A percentile compares a stretch with the other conserved stretches of the same genome.
Evolutionary conservation across 148 eudicot genomes (phyloP).

Genomic region (Camellia sinensis): DNA sequence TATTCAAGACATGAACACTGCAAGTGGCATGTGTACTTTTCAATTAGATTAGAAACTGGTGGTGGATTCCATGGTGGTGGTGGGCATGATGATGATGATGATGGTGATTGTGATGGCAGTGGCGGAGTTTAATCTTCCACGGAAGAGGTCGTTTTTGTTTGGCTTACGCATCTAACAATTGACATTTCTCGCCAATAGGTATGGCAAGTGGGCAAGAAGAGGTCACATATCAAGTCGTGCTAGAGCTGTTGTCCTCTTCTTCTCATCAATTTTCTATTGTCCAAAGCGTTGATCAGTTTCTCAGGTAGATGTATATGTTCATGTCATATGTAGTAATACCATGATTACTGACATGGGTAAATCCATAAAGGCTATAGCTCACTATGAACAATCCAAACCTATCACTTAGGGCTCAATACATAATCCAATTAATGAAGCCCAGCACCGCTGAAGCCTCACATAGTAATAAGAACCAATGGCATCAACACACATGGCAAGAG

Average conservation of each 20-base stretch:
- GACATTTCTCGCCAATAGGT: too few species aligned
- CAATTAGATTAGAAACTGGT: background rate
- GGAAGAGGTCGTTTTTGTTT: background rate
- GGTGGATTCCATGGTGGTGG: background rate
- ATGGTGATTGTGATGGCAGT: background rate
- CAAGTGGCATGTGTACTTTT: background rate
- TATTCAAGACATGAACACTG: background rate
- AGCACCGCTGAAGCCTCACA: too few species aligned
- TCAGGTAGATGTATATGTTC: background rate
- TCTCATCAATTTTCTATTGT: background rate
- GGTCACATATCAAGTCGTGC: background rate
- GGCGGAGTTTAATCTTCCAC: conserved; percentile 2
- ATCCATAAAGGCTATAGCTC: too few species aligned
- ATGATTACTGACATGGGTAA: too few species aligned
- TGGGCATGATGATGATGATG: background rate
- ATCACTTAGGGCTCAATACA: too few species aligned
- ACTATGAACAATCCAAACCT: too few species aligned
- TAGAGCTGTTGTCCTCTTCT: background rate
- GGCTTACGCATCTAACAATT: background rate
- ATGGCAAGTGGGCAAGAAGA: background rate
- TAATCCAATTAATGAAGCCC: too few species aligned
- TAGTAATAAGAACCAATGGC: too few species aligned
- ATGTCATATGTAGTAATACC: background rate
- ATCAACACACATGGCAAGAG: too few species aligned
- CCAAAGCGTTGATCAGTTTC: background rate